A percentile compares a stretch with the other conserved stretches of the same genome.
Conservation (phyloP, 148 eudicot genomes). For the Vaccinium corymbosum region DNA sequence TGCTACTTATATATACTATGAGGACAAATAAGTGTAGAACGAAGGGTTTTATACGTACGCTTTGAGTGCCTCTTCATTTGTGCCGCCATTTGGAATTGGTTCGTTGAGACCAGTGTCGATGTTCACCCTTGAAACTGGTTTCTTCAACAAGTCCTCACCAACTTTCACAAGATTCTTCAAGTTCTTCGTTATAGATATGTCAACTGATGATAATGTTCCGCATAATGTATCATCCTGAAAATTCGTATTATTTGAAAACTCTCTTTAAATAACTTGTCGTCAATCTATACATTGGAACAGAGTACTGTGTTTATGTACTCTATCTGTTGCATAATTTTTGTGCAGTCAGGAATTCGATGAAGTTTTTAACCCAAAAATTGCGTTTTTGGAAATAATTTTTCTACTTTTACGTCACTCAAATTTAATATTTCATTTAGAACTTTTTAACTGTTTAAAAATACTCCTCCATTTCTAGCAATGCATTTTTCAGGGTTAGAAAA, state of each 20-base stretch:
- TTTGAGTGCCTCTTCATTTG: constrained; percentile 22
- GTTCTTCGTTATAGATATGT: constrained; percentile 17
- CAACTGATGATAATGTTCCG: constrained; percentile 15
- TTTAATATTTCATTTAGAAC: no score
- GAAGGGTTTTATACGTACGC: not conserved
- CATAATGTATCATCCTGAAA: constrained; percentile 15
- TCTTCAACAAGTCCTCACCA: constrained; percentile 15
- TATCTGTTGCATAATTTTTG: no score
- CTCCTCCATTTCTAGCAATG: no score
- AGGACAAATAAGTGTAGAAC: not conserved
- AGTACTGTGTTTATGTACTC: no score
- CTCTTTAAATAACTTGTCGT: not conserved
- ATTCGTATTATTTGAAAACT: no score
- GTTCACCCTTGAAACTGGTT: constrained; percentile 19
- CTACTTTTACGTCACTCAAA: no score
- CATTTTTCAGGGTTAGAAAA: no score
- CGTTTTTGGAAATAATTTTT: no score
- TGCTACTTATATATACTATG: not conserved
- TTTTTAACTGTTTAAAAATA: no score
- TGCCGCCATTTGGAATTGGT: constrained; percentile 2
- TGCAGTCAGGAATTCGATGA: no score
- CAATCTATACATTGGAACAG: not conserved
- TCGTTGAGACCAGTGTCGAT: constrained; percentile 17
- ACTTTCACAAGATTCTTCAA: constrained; percentile 13
- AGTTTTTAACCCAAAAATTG: no score